Evolutionary conservation across 2,329 filamentous ascomycete genomes (phyloP).

Genomic region (Neopestalotiopsis sp.): DNA sequence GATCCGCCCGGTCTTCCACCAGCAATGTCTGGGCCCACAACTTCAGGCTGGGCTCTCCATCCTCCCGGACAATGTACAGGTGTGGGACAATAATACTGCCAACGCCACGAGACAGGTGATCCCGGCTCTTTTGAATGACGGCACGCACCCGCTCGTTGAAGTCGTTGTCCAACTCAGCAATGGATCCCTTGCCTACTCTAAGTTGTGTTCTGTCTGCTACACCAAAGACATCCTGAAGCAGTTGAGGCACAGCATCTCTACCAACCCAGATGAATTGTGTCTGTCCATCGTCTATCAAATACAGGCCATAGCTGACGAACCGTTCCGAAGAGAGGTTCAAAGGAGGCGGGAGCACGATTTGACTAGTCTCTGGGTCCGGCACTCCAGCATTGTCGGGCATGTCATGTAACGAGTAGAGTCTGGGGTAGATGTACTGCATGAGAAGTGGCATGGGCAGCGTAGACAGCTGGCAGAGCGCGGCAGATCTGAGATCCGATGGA

Average conservation of each 20-base stretch:
- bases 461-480: conserved; percentile 90
- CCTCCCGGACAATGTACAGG: conserved; percentile 91
- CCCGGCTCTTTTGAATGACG: conserved; percentile 89
- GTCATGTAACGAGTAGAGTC: conserved; percentile 87
- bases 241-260: conserved; percentile 87
- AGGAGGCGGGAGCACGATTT: conserved; percentile 85
- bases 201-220: conserved; percentile 82
- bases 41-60: conserved; percentile 93
- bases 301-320: conserved; percentile 87
- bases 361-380: conserved; percentile 83
- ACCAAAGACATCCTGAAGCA: conserved; percentile 90
- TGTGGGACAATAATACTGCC: conserved; percentile 94
- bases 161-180: conserved; percentile 91
- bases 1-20: conserved; percentile 93
- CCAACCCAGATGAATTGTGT: conserved; percentile 98
- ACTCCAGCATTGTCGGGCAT: conserved; percentile 94
- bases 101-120: conserved; percentile 84
- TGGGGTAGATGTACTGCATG: conserved; percentile 90
- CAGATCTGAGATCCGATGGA: conserved; percentile 89
- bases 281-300: conserved; percentile 95
- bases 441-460: conserved; percentile 88
- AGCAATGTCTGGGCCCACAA: conserved; percentile 96
- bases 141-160: conserved; percentile 94
- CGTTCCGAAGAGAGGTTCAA: conserved; percentile 88
- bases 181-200: conserved; percentile 86